These are phyloP conservation scores for Vaccinium myrtillus DNA, from an alignment of 148 eudicot genomes.

Conservation along the genomic window DNA sequence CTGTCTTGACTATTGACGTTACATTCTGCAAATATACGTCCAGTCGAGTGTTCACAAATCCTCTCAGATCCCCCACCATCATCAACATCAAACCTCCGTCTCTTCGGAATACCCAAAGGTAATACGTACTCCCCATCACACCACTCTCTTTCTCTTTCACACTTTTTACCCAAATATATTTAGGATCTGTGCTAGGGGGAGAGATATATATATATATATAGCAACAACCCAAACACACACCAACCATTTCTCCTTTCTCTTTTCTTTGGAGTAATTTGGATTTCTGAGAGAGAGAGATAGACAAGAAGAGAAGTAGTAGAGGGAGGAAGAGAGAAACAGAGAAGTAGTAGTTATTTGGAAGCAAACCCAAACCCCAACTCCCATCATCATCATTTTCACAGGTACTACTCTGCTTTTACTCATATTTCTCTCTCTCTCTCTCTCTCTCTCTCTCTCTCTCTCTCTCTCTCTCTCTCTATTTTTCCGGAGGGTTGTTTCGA, in stretches of 20 bases:
- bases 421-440: too few species aligned
- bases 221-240: neutral
- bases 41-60: neutral
- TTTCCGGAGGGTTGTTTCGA: neutral
- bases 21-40: neutral
- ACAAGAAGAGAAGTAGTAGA: too few species aligned
- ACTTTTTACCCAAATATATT: neutral
- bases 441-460: too few species aligned
- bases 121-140: neutral
- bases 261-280: neutral
- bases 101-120: neutral
- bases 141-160: neutral
- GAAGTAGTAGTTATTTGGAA: too few species aligned
- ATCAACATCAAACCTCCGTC: neutral
- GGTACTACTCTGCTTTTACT: too few species aligned
- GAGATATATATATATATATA: neutral
- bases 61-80: constrained; percentile 1
- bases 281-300: neutral
- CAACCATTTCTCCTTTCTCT: neutral
- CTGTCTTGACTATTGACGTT: too few species aligned
- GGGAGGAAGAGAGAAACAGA: too few species aligned
- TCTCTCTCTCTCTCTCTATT: neutral
- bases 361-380: too few species aligned
- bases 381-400: too few species aligned
- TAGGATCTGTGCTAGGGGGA: neutral